These are phyloP conservation scores for Middelhovenomyces tepae DNA, from an alignment of 805 yeast species.

Conservation along the genomic window DNA sequence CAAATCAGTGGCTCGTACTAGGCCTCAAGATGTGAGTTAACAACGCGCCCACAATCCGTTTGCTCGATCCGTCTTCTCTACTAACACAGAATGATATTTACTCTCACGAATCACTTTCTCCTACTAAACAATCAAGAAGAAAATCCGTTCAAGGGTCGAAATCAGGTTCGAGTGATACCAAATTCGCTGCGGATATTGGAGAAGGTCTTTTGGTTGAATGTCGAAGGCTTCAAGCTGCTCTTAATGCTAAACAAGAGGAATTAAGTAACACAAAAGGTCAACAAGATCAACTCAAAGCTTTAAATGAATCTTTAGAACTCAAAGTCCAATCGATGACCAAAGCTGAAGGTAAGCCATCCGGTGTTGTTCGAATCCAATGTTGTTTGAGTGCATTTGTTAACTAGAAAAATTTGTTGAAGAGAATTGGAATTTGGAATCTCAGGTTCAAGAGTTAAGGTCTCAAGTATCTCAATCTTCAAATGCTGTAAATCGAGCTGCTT, in stretches of 20 bases:
- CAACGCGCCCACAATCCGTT: too few species aligned
- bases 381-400: too few species aligned
- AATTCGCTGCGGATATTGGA: slow-evolving; percentile 26
- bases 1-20: too few species aligned
- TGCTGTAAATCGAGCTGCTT: slow-evolving; percentile 17
- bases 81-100: too few species aligned
- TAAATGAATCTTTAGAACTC: slow-evolving; percentile 16
- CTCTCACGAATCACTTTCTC: too few species aligned
- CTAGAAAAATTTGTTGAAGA: slow-evolving; percentile 26
- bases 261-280: slow-evolving; percentile 13
- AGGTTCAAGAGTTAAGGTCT: slow-evolving; percentile 23
- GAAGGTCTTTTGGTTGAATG: slow-evolving; percentile 27
- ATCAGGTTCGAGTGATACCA: too few species aligned
- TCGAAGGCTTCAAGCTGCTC: slow-evolving; percentile 22
- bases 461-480: slow-evolving; percentile 19
- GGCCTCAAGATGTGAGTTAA: too few species aligned
- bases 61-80: too few species aligned
- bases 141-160: too few species aligned
- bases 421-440: slow-evolving; percentile 30
- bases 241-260: slow-evolving; percentile 12
- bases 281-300: slow-evolving; percentile 14
- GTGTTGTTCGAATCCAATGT: too few species aligned
- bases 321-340: slow-evolving; percentile 14
- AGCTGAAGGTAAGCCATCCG: slow-evolving; percentile 19
- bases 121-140: too few species aligned